Percentiles rank a stretch among this genome's conserved stretches.
Evolutionary conservation across 331 rosid genomes (phyloP).

Genomic region (Spiraea crenata): DNA sequence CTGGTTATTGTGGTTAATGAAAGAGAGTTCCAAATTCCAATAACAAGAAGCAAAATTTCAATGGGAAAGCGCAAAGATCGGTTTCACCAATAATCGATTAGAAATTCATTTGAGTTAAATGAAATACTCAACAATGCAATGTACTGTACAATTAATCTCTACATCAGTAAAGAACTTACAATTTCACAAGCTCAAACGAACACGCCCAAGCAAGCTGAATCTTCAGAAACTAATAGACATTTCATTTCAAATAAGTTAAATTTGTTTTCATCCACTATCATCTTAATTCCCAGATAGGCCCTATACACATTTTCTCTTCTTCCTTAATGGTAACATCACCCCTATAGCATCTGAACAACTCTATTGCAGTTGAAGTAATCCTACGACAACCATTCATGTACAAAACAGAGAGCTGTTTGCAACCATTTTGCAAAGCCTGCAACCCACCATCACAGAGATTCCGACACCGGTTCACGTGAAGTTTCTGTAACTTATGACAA

Average conservation of each 20-base stretch:
- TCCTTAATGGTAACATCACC: constrained; percentile 41
- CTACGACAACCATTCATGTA: constrained; percentile 44
- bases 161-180: not conserved
- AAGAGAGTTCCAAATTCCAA: too few relatives aligned
- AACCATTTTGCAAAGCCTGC: constrained; percentile 51
- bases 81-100: not conserved
- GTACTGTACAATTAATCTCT: not conserved
- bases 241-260: constrained; percentile 5
- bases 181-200: too few relatives aligned
- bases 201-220: too few relatives aligned
- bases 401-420: constrained; percentile 47
- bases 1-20: too few relatives aligned
- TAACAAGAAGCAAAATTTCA: too few relatives aligned
- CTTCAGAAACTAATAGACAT: not conserved
- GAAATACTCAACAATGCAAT: not conserved
- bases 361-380: constrained; percentile 42
- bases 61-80: not conserved
- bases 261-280: constrained; percentile 24
- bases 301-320: constrained; percentile 42
- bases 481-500: constrained; percentile 44
- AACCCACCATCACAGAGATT: constrained; percentile 50
- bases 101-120: not conserved
- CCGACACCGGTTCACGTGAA: constrained; percentile 59
- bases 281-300: constrained; percentile 39
- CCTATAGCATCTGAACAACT: constrained; percentile 57